Base-by-base conservation (phyloP, 2,329 filamentous ascomycete species). In the Cercospora sp. region DNA sequence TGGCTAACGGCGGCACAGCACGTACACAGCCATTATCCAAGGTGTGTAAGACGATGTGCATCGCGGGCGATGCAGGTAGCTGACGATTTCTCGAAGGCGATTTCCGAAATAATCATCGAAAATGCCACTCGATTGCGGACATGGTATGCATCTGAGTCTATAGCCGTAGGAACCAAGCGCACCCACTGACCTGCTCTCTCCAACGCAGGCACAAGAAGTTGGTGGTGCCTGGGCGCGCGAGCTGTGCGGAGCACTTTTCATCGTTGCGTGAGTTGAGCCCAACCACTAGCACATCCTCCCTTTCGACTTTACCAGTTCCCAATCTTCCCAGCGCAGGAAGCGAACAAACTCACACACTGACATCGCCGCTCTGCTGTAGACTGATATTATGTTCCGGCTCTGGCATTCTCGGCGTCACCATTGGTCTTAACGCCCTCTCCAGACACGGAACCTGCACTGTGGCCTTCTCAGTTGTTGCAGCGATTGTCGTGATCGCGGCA, bases 351-450 rank as follows among this genome's bases (percentile, higher is more conserved):
- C 53, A 28, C 3, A 26, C 9, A 24, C 30, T 53, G 7, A 59
- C 55, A 2, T 32, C n/a, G 5, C 30, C 12, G 4, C 21, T 12
- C 26, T 58, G 1, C 28, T 2, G 1, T 43, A 62, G 60, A 32
- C 88, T 87, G 67, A 81, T 88, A 49, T 83, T 89, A 13, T 84
- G 84, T 40, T 82, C 83, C 8, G 87, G 69, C 1, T 85, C 84
- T 0, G 87, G 87, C 5, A 87, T 90, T 68, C 81, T 89, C 40
- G 86, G 86, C 12, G 82, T 88, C 1, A 86, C 86, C 0, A 85
- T 85, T 0, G 87, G 83, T 0, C 78, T 90, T 63, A 90, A 90
- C 72, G 85, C 87, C 0, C 80, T 90, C 1, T 87, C 85, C 0
- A 80, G 81, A 32, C 87, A 89, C 72, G 84, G 83, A 3, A 79